Evolutionary conservation across 108 stramenopile genomes (phyloP).

Genomic region (Discostella pseudostelligera): DNA sequence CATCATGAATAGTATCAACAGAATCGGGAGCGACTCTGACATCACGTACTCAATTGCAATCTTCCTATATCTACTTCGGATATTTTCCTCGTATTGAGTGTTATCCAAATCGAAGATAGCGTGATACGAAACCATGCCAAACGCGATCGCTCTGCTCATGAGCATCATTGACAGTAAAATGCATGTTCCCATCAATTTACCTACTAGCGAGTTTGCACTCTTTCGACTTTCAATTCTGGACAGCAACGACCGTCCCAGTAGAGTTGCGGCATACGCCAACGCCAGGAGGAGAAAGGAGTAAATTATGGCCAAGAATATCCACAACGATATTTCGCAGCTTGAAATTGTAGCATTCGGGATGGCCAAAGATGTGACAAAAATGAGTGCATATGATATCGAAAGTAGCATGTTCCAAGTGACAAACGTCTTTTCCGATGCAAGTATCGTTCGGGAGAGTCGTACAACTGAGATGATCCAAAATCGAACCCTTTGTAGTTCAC

Average conservation of each 20-base stretch:
- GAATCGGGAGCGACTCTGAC: slow-evolving; percentile 35
- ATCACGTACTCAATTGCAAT: slow-evolving; percentile 26
- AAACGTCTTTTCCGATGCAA: slow-evolving; percentile 42
- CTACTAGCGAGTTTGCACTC: slow-evolving; percentile 27
- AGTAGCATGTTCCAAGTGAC: slow-evolving; percentile 31
- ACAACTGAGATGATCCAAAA: slow-evolving; percentile 13
- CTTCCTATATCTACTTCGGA: slow-evolving; percentile 17
- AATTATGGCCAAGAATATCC: slow-evolving; percentile 26
- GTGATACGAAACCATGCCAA: slow-evolving; percentile 30
- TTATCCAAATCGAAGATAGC: slow-evolving; percentile 11
- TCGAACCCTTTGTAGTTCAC: slow-evolving; percentile 1
- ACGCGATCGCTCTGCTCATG: slow-evolving; percentile 20
- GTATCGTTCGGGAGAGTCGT: slow-evolving; percentile 19
- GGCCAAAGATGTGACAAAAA: slow-evolving; percentile 20
- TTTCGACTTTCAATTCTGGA: slow-evolving; percentile 31
- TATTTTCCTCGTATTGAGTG: neutral
- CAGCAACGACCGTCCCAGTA: slow-evolving; percentile 28
- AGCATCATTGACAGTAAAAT: slow-evolving; percentile 28
- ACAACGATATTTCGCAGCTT: slow-evolving; percentile 28
- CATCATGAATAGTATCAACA: slow-evolving; percentile 40
- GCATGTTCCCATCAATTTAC: slow-evolving; percentile 25
- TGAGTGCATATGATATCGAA: slow-evolving; percentile 20
- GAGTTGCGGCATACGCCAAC: slow-evolving; percentile 25
- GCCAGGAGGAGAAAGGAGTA: slow-evolving; percentile 26
- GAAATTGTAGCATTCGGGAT: slow-evolving; percentile 1